Conservation (phyloP, 2,329 filamentous ascomycete species). For the Endoconidiophora laricicola region DNA sequence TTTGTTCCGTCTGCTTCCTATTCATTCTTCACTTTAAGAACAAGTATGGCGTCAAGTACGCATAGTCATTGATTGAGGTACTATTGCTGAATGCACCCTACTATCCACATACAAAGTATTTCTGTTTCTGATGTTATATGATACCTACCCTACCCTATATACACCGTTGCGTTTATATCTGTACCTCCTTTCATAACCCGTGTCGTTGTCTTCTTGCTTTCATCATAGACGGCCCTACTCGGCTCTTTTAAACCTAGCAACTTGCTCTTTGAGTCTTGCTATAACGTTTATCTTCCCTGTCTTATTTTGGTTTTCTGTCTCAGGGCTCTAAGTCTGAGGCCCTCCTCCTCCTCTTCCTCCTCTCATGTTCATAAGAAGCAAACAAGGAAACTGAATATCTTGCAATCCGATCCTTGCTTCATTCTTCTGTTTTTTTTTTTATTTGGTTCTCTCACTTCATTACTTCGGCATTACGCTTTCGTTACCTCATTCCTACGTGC, state of each 20-base stretch:
- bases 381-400: not conserved
- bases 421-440: not conserved
- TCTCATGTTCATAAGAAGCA: not conserved
- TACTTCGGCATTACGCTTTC: not conserved
- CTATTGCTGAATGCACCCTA: no score
- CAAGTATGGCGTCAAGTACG: no score
- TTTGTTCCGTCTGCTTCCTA: not conserved
- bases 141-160: not conserved
- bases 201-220: not conserved
- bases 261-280: not conserved
- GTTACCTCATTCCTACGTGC: not conserved
- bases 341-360: not conserved
- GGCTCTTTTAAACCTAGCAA: not conserved
- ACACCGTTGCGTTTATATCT: not conserved
- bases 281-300: not conserved
- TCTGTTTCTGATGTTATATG: not conserved
- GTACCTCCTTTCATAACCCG: not conserved
- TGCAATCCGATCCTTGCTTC: not conserved
- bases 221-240: not conserved
- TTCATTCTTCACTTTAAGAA: not conserved
- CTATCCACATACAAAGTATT: no score
- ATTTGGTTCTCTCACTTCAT: not conserved
- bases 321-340: not conserved
- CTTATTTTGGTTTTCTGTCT: not conserved
- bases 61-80: no score